Evolutionary conservation across 2,329 filamentous ascomycete genomes (phyloP), one percentile per base, ranked within the genome.

Genomic region (Nemania bipapillata): DNA sequence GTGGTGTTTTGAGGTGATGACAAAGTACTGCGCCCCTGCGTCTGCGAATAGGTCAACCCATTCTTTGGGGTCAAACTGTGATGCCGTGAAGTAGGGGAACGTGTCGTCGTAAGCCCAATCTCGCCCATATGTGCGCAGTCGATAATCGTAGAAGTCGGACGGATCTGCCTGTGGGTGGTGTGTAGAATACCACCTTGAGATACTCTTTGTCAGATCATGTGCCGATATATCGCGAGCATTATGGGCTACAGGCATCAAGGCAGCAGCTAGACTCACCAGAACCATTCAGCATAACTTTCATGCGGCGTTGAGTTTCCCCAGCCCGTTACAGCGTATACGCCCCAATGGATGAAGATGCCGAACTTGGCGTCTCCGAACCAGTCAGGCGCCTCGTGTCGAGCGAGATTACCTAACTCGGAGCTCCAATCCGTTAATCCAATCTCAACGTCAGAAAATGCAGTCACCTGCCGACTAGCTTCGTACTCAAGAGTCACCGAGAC

Each of bases 321-420:
- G 3, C 83, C 86, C 0, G 86, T 84, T 0, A 88, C 86, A 0
- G 85, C 77, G 70, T 87, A 89, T 0, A 83, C 79, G 0, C 87
- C 86, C 85, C 87, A 89, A 68, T 89, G 87, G 47, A 89, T 86
- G 72, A 89, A 89, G 42, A 89, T 89, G 0, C 87, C 87, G 68
- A 81, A 89, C 65, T 89, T 89, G 24, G 80, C 84, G 49, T 83
- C 80, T 62, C 86, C 81, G 70, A 83, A 89, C 86, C 87, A 89
- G 4, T 81, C 78, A 0, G 86, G 86, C 15, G 81, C 81, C 73
- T 80, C 79, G 54, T 83, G 82, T 20, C 74, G 75, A 1, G 77
- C 76, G 3, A 84, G 75, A 64, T 78, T 82, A 9, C 77, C 73
- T 0, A 78, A 56, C 8, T 81, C 80, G 4, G 77, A 66, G 0